A percentile compares a stretch with the other conserved stretches of the same genome.
Evolutionary conservation across 116 monocot genomes (phyloP).

Genomic region (Dioscorea cayenensis): DNA sequence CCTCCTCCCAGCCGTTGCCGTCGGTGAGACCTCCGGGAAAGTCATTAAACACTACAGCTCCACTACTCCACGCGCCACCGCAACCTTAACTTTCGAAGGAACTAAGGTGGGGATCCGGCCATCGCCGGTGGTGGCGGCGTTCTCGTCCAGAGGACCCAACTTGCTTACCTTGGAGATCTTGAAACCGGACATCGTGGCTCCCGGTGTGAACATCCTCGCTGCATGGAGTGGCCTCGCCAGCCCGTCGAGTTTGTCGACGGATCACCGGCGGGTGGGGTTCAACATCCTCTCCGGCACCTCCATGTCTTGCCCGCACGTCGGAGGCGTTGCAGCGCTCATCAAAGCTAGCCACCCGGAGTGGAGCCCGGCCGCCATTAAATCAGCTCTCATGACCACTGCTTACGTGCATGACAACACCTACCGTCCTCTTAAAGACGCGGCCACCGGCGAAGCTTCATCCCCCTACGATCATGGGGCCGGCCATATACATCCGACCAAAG

Average conservation of each 20-base stretch:
- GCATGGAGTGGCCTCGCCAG: conserved; percentile 65
- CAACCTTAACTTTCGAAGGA: conserved; percentile 52
- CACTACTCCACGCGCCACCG: conserved; percentile 17
- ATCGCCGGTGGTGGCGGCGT: conserved; percentile 73
- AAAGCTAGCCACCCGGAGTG: conserved; percentile 79
- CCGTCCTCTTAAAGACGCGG: conserved; percentile 49
- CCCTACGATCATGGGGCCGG: conserved; percentile 69
- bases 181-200: conserved; percentile 81
- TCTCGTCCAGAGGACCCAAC: conserved; percentile 84
- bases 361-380: conserved; percentile 76
- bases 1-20: conserved; percentile 54
- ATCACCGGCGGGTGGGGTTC: conserved; percentile 56
- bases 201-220: conserved; percentile 90
- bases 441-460: conserved; percentile 25
- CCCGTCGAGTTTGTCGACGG: conserved; percentile 50
- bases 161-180: conserved; percentile 60
- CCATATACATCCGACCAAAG: conserved; percentile 71
- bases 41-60: conserved; percentile 42
- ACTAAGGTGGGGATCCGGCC: conserved; percentile 74
- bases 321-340: conserved; percentile 68
- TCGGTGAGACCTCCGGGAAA: conserved; percentile 42
- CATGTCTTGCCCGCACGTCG: conserved; percentile 92
- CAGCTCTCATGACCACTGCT: conserved; percentile 88
- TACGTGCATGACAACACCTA: conserved; percentile 69
- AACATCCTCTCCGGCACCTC: conserved; percentile 88